Conservation (phyloP, 768 basidiomycete genomes). For the Hydnum rufescens region DNA sequence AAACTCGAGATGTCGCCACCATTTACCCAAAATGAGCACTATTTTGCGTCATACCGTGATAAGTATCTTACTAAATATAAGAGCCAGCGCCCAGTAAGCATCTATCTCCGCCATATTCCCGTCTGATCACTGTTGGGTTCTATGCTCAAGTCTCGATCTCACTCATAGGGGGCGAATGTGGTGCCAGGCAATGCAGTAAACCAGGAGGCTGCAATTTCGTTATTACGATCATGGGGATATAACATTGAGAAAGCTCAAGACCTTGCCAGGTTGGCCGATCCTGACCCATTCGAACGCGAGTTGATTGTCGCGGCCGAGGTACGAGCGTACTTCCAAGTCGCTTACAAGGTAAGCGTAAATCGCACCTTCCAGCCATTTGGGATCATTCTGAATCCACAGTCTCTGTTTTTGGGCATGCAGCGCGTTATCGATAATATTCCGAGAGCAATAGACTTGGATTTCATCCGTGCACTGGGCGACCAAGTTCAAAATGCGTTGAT, state of each 20-base stretch:
- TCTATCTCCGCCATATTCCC: neutral
- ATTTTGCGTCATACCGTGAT: slow-evolving; percentile 18
- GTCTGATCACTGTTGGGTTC: neutral
- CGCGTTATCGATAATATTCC: neutral
- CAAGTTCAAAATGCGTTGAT: too few relatives aligned
- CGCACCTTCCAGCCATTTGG: too few relatives aligned
- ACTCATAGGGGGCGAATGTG: neutral
- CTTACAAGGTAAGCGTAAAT: slow-evolving; percentile 27
- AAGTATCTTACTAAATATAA: slow-evolving; percentile 23
- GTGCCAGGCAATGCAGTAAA: neutral
- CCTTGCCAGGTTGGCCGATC: slow-evolving; percentile 18
- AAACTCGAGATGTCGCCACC: slow-evolving; percentile 22
- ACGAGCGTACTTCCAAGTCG: slow-evolving; percentile 35
- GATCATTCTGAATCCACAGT: too few relatives aligned
- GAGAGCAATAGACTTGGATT: neutral
- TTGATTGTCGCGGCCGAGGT: slow-evolving; percentile 34
- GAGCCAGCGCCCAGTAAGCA: slow-evolving; percentile 14
- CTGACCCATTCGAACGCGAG: slow-evolving; percentile 26
- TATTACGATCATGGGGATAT: slow-evolving; percentile 2
- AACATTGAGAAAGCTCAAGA: slow-evolving; percentile 10
- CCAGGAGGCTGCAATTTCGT: neutral
- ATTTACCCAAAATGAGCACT: slow-evolving; percentile 27
- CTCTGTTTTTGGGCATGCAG: neutral
- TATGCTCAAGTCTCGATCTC: neutral
- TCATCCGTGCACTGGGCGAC: too few relatives aligned